A percentile compares a stretch with the other conserved stretches of the same genome.
Conservation (phyloP, 148 eudicot species). For the Rhododendron ovatum region DNA sequence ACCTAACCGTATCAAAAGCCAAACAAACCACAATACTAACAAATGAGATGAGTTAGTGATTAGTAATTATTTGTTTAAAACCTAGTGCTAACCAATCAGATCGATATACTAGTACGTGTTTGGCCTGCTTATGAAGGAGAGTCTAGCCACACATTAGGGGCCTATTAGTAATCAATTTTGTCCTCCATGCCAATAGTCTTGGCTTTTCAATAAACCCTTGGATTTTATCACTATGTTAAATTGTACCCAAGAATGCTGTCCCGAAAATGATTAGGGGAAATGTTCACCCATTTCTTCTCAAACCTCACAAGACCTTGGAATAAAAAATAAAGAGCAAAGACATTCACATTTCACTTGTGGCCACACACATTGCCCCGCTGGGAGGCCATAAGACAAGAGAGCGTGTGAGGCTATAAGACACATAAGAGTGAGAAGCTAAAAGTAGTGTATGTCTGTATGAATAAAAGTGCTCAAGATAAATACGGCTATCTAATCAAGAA, state of each 20-base stretch:
- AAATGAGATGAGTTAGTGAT: neutral
- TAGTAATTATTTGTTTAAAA: neutral
- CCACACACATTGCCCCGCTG: neutral
- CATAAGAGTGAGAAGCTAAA: neutral
- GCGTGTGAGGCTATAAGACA: neutral
- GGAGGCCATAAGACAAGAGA: neutral
- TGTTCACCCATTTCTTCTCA: neutral
- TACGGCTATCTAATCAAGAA: neutral
- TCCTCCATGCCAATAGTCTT: neutral
- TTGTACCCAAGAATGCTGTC: neutral
- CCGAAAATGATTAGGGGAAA: neutral
- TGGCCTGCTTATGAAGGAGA: neutral
- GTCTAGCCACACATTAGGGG: neutral
- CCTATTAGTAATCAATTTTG: neutral
- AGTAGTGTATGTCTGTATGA: neutral
- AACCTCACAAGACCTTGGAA: neutral
- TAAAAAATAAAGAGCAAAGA: neutral
- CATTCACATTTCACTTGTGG: neutral
- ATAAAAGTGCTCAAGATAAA: neutral
- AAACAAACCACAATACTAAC: neutral
- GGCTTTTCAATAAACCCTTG: neutral
- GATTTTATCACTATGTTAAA: neutral
- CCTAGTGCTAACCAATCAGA: neutral
- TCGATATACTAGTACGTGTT: neutral
- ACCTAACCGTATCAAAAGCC: neutral